Evolutionary conservation across 768 basidiomycete genomes (phyloP).

Genomic region (Tricholoma sp.): DNA sequence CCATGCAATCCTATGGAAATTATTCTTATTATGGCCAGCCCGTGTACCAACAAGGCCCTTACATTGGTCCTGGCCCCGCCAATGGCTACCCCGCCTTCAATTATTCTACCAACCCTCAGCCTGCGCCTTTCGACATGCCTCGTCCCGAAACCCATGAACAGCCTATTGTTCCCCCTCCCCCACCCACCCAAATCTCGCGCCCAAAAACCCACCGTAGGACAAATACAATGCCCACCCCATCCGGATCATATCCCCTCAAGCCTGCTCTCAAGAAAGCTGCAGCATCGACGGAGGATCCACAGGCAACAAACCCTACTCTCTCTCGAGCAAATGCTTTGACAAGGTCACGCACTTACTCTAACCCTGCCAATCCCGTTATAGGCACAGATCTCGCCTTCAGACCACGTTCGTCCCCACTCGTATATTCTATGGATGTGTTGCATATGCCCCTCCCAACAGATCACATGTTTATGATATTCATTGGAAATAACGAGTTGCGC

Average conservation of each 20-base stretch:
- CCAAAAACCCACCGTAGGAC: conserved; percentile 31
- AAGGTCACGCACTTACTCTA: conserved; percentile 41
- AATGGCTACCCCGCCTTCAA: conserved; percentile 35
- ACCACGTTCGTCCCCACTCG: conserved; percentile 23
- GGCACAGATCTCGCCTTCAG: conserved; percentile 21
- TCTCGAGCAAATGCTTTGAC: conserved; percentile 17
- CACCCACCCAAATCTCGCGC: conserved; percentile 19
- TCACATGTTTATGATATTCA: conserved; percentile 70
- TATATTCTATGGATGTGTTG: conserved; percentile 3
- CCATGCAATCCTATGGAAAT: conserved; percentile 30
- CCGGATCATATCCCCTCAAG: conserved; percentile 34
- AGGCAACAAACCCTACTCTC: conserved; percentile 16
- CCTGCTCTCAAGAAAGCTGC: conserved; percentile 51
- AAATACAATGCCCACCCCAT: conserved; percentile 18
- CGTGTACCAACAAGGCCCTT: conserved; percentile 35
- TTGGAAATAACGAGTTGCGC: conserved; percentile 58
- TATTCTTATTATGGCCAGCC: conserved; percentile 45
- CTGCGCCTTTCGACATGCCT: conserved; percentile 12
- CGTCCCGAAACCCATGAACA: conserved; percentile 17
- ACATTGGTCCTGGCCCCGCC: conserved; percentile 29
- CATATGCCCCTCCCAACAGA: conserved; percentile 33
- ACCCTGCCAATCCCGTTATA: conserved; percentile 11
- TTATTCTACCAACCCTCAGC: conserved; percentile 12
- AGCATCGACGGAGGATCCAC: conserved; percentile 20
- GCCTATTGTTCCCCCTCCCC: conserved; percentile 14